Evolutionary conservation across 164 flowering plant genomes (phyloP), one percentile per base, ranked within the genome.

Genomic region (Aristolochia fimbriata): DNA sequence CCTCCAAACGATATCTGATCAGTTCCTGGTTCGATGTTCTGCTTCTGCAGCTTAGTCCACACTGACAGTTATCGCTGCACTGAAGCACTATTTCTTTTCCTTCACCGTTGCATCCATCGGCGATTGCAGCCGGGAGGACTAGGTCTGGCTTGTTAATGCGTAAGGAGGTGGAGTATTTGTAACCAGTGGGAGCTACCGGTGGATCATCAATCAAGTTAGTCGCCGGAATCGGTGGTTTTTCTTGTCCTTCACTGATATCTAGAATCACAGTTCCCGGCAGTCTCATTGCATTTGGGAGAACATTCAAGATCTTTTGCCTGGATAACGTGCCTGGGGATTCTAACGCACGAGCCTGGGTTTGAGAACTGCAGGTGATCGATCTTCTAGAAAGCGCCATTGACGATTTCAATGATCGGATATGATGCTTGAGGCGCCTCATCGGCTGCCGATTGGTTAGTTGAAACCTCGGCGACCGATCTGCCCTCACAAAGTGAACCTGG

Each of bases 141-240:
- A 57, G 72, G 0, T 78, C 76, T 11, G 96, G 91, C 12, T 10
- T 37, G 12, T 37, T 37, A 37, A 37, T 37, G 11, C 43, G 43
- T 37, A 37, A 10, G 9, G 43, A 3, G 43, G 4, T 37, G 43
- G 9, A 37, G 12, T 37, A 37, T 37, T 37, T 37, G 12, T 37
- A 37, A 59, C 81, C 80, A 6, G 77, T 72, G 23, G 92, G 72
- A 56, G 51, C 75, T 3, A 25, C 62, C 25, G 82, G 71, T 70
- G 88, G 88, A 16, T 85, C 87, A 65, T 91, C 97, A 17, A 86
- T 70, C 57, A 86, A 94, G 74, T 91, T 88, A 64, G 68, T 86
- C 17, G 88, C 65, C 27, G 62, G 58, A 55, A 91, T 78, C 0
- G 96, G 94, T 5, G 77, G 27, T 15, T 60, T 80, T 68, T 88